Evolutionary conservation across 257 asterid genomes (phyloP).

Genomic region (Rhazya stricta): DNA sequence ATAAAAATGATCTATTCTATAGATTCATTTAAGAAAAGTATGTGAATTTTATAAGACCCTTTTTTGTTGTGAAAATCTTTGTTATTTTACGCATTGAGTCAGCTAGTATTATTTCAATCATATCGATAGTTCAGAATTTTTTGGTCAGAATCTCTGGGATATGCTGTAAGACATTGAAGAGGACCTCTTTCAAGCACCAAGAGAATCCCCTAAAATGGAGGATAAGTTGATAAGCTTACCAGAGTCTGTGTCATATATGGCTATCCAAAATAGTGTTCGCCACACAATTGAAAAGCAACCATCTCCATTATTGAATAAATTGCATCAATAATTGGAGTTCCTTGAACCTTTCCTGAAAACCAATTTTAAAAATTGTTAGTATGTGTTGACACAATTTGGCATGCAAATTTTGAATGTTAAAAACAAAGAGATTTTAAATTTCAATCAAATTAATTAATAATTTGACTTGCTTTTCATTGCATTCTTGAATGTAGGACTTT

Average conservation of each 20-base stretch:
- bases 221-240: not conserved
- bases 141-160: not conserved
- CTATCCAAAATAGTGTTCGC: not conserved
- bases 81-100: too few relatives aligned
- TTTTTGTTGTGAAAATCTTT: too few relatives aligned
- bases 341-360: not conserved
- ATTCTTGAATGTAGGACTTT: too few relatives aligned
- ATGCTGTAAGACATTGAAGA: too few relatives aligned
- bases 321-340: constrained; percentile 15
- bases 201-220: not conserved
- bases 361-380: not conserved
- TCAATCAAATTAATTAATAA: not conserved
- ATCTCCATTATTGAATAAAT: not conserved
- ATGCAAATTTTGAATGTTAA: not conserved
- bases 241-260: not conserved
- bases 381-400: not conserved
- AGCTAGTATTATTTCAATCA: too few relatives aligned
- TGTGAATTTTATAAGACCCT: too few relatives aligned
- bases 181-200: not conserved
- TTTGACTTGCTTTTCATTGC: too few relatives aligned
- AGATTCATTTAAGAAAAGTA: too few relatives aligned
- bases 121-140: too few relatives aligned
- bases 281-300: not conserved
- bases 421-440: not conserved
- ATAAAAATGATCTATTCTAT: too few relatives aligned